Base-by-base conservation (phyloP, 495 filamentous ascomycete species). In the Jackrogersella multiformis region DNA sequence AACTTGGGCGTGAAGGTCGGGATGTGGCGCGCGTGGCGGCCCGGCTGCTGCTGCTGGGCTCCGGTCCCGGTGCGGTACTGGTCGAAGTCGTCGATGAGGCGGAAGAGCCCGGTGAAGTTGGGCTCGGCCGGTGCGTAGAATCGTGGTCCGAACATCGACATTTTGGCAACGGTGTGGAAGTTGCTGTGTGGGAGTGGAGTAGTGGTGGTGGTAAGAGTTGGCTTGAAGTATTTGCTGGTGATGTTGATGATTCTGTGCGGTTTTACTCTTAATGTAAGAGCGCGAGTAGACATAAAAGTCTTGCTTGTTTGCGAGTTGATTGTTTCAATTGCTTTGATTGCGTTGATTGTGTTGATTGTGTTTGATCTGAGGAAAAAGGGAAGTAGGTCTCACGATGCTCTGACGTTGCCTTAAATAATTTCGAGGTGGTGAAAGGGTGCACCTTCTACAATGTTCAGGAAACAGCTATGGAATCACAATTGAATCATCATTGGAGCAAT, bases 11-110 rank as follows among this genome's bases (percentile, higher is more conserved):
- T 74, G 80, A 92, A 93, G 46, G 83, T 78, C n/a, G 56, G 73
- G 20, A 69, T 9, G 42, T 62, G 70, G 20, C 66, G 72, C 6
- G 42, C 53, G 20, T 70, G 63, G 70, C 23, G 61, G 35, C 55
- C 44, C 44, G 64, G 66, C 30, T 69, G 61, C 13, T 1, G 62
- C 64, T 32, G 54, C 28, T 51, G 59, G 45, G 51, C 38, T 45
- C 44, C 20, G 10, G 30, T 15, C 34, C 42, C 23, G 53, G 60
- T 76, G 68, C 23, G 46, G 73, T 87, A 85, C 67, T 75, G 77
- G 72, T 89, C 89, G 72, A 89, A 90, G 78, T 92, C 90, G 71
- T 93, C 88, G 38, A 96, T 83, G 13, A 95, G 79, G 44, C 86
- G 87, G 84, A 94, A 91, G 69, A 94, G 84, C 24, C 88, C 87